Evolutionary conservation across 2,329 filamentous ascomycete genomes (phyloP), one percentile per base, ranked within the genome.

Genomic region (Clonostachys rhizophaga): DNA sequence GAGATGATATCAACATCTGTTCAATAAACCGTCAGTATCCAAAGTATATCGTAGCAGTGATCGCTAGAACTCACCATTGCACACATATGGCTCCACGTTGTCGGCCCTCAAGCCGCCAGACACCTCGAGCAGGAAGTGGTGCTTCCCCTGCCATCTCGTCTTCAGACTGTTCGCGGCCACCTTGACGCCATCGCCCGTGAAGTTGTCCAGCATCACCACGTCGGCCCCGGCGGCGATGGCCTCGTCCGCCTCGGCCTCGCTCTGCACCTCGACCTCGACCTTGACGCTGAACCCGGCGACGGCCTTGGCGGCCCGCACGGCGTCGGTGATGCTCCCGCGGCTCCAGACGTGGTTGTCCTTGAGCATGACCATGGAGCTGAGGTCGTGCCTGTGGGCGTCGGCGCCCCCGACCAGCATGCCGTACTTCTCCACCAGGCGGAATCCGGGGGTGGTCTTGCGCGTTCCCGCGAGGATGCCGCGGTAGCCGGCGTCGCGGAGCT

Each of bases 261-360:
- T 87, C 71, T 92, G 89, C 42, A 94, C 94, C 73, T 99, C 92
- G 20, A 99, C 94, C 72, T 99, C 94, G 39, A 99, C 80, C 76
- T 97, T 99, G 49, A 96, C 76, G 39, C 88, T 83, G 68, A 97
- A 99, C 0, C 94, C 94, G 9, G 84, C 92, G 0, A 86, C 89
- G 11, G 84, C 77, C 64, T 89, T 89, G 20, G 94, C 94, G 3
- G 92, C 89, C 39, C 74, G 74, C 20, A 99, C 91, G 6, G 94
- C 94, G 18, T 87, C 83, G 2, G 87, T 84, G 65, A 99, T 97
- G 62, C 87, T 89, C 24, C 86, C 86, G 46, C 87, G 86, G 52
- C 89, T 90, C 87, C 92, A 96, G 48, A 99, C 86, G 69, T 99
- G 94, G 69, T 99, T 99, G 69, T 99, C 94, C 74, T 99, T 99